These are phyloP conservation scores for Leccinellum luteum DNA, from an alignment of 768 basidiomycete species.

Conservation along the genomic window DNA sequence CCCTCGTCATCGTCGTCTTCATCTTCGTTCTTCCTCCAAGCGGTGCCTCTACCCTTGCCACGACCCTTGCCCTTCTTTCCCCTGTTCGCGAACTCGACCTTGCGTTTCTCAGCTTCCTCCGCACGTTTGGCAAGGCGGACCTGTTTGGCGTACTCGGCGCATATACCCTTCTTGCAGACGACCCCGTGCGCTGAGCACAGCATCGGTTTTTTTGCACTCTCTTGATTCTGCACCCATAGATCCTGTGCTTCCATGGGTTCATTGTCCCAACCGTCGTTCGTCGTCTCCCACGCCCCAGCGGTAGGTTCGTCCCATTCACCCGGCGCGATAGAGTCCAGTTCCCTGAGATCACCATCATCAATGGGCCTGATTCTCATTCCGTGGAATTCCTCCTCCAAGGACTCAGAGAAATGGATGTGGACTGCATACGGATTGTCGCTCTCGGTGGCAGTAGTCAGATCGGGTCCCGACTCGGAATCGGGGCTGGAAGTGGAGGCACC, in stretches of 20 bases:
- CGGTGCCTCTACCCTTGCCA: constrained; percentile 6
- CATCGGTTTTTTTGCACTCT: constrained; percentile 6
- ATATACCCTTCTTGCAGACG: constrained; percentile 39
- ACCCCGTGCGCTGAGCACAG: constrained; percentile 33
- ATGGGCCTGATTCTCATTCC: constrained; percentile 18
- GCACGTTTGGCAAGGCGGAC: constrained; percentile 17
- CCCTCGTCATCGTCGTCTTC: constrained; percentile 1
- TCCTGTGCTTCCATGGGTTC: constrained; percentile 21
- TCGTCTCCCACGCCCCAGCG: constrained; percentile 2
- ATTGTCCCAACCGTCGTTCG: constrained; percentile 13
- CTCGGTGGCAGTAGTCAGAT: constrained; percentile 21
- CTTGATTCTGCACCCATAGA: constrained; percentile 19
- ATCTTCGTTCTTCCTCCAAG: constrained; percentile 9
- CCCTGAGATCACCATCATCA: constrained; percentile 12
- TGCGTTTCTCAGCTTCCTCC: constrained; percentile 19
- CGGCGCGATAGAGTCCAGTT: constrained; percentile 27
- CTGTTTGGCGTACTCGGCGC: constrained; percentile 31
- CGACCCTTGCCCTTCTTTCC: constrained; percentile 20
- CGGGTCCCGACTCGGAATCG: constrained; percentile 27
- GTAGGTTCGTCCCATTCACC: constrained; percentile 13
- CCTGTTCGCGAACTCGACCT: constrained; percentile 11
- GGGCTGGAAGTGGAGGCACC: constrained; percentile 25
- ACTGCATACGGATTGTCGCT: constrained; percentile 24
- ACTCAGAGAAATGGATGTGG: constrained; percentile 24
- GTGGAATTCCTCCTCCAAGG: constrained; percentile 31